Conservation (phyloP, 2,329 filamentous ascomycete species). For the Leptographium procerum region DNA sequence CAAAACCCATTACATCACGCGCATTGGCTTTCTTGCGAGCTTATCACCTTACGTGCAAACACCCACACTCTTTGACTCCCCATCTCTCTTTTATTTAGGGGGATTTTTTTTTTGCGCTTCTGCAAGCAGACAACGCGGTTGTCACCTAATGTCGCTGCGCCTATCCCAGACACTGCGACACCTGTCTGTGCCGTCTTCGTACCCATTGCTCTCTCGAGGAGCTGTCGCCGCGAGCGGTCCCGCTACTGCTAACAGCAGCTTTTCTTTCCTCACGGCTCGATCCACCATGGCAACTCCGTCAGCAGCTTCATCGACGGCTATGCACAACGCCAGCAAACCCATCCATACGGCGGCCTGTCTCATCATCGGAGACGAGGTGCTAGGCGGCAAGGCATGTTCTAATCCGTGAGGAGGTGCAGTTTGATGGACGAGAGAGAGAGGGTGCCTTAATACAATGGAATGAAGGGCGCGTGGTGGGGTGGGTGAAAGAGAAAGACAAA, state of each 20-base stretch:
- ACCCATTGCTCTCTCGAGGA: background rate
- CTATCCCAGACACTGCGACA: constrained; percentile 9
- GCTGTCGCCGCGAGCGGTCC: background rate
- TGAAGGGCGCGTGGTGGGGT: too few species aligned
- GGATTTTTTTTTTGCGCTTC: background rate
- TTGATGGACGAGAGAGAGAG: background rate
- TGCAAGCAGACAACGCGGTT: background rate
- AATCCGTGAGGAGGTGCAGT: background rate
- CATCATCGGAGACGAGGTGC: constrained; percentile 94
- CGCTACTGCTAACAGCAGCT: background rate
- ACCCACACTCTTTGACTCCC: too few species aligned
- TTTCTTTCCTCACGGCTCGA: background rate
- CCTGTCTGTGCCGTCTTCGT: constrained; percentile 1
- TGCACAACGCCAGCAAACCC: constrained; percentile 23
- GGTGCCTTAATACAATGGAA: too few species aligned
- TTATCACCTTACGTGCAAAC: background rate
- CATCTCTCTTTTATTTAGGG: background rate
- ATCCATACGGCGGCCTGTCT: constrained; percentile 87
- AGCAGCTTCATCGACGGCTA: constrained; percentile 6
- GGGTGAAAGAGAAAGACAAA: too few species aligned
- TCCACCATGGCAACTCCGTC: constrained; percentile 9
- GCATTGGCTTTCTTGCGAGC: background rate
- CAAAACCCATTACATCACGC: background rate
- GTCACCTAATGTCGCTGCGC: constrained; percentile 9
- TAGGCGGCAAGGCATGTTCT: constrained; percentile 72